Evolutionary conservation across 495 filamentous ascomycete species (phyloP).

Genomic region (Xylaria cubensis): DNA sequence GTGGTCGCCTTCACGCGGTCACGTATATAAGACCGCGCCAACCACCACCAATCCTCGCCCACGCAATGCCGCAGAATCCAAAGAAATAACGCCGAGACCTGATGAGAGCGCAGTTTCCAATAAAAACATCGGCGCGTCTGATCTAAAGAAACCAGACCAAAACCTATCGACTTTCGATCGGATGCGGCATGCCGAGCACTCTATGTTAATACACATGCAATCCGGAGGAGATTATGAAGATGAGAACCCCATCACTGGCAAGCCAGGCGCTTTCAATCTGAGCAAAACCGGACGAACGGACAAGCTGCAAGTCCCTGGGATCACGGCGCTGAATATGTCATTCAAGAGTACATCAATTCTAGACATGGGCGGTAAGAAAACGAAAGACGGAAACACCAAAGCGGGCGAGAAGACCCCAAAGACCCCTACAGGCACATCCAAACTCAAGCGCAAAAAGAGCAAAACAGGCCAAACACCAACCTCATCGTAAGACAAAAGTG

Average conservation of each 20-base stretch:
- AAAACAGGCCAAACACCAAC: conserved; percentile 47
- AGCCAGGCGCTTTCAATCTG: conserved; percentile 85
- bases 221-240: conserved; percentile 87
- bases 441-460: conserved; percentile 66
- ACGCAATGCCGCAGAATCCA: conserved; percentile 46
- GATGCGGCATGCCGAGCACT: conserved; percentile 67
- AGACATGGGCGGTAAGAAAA: conserved; percentile 43
- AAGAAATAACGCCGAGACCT: conserved; percentile 68
- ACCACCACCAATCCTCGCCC: conserved; percentile 43
- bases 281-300: conserved; percentile 63
- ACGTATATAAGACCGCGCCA: conserved; percentile 64
- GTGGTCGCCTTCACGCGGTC: conserved; percentile 76
- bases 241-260: conserved; percentile 84
- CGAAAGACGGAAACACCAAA: conserved; percentile 35
- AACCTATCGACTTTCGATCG: conserved; percentile 42
- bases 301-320: conserved; percentile 39
- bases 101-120: conserved; percentile 46
- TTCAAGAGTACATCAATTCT: conserved; percentile 38
- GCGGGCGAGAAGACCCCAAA: conserved; percentile 57
- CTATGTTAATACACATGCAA: conserved; percentile 66
- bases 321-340: conserved; percentile 48
- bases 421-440: conserved; percentile 51
- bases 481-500: conserved; percentile 26
- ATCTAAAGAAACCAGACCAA: conserved; percentile 31
- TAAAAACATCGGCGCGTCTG: conserved; percentile 28